These are phyloP conservation scores for Lasiodiplodia sp. DNA, from an alignment of 2,329 filamentous ascomycete species.

Conservation along the genomic window DNA sequence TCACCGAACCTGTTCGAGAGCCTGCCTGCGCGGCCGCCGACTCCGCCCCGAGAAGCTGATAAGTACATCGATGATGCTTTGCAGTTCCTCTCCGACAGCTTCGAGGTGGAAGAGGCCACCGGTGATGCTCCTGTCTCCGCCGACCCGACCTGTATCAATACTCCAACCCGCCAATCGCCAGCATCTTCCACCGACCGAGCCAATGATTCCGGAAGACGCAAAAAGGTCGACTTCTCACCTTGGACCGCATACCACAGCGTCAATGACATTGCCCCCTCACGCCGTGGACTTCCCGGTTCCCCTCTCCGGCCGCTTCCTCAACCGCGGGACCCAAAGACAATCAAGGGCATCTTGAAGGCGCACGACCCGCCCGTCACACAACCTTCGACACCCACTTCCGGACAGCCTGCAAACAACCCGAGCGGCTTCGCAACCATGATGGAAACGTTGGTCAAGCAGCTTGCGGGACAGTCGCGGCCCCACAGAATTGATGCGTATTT, in stretches of 20 bases:
- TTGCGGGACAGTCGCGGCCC: constrained; percentile 75
- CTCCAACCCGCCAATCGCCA: constrained; percentile 52
- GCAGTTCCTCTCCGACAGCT: constrained; percentile 52
- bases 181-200: constrained; percentile 50
- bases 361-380: constrained; percentile 49
- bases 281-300: constrained; percentile 38
- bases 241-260: constrained; percentile 62
- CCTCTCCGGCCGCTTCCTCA: constrained; percentile 57
- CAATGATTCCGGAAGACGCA: constrained; percentile 52
- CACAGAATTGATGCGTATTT: constrained; percentile 86
- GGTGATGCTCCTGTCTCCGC: constrained; percentile 30
- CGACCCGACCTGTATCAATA: constrained; percentile 38
- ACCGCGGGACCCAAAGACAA: constrained; percentile 61
- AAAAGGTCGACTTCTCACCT: constrained; percentile 70
- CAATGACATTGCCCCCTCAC: constrained; percentile 38
- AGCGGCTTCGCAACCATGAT: constrained; percentile 79
- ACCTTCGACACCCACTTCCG: background rate
- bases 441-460: constrained; percentile 81
- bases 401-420: constrained; percentile 54
- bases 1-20: constrained; percentile 51
- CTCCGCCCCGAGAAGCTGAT: constrained; percentile 59
- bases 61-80: constrained; percentile 49
- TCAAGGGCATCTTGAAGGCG: constrained; percentile 85
- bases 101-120: constrained; percentile 45
- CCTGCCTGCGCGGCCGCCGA: constrained; percentile 62